Evolutionary conservation across 805 yeast genomes (phyloP).

Genomic region (Ogataea pini): DNA sequence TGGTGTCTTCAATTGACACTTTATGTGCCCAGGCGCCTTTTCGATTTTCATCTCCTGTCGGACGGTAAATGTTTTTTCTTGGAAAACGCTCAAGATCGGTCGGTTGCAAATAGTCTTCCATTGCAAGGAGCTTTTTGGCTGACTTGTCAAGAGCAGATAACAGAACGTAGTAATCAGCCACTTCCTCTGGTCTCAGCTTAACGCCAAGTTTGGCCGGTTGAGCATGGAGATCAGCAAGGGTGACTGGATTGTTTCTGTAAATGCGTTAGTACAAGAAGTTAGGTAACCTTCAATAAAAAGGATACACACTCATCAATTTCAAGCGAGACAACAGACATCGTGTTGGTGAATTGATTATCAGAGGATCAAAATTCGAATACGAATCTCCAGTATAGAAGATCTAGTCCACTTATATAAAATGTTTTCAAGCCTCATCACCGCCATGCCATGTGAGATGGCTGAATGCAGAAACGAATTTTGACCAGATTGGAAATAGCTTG

Average conservation of each 20-base stretch:
- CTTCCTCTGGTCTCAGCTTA: slow-evolving; percentile 23
- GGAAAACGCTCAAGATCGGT: slow-evolving; percentile 37
- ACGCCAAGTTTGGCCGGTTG: slow-evolving; percentile 31
- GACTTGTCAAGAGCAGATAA: slow-evolving; percentile 33
- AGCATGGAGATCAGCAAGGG: slow-evolving; percentile 24
- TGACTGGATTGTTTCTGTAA: slow-evolving; percentile 29
- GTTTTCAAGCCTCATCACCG: not conserved
- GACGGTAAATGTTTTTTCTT: slow-evolving; percentile 31
- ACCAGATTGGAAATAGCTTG: not conserved
- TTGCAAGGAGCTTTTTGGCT: slow-evolving; percentile 27
- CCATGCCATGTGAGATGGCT: slow-evolving; percentile 5
- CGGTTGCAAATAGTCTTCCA: slow-evolving; percentile 35
- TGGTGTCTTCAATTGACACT: slow-evolving; percentile 30
- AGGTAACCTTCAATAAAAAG: not conserved
- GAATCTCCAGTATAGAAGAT: not conserved
- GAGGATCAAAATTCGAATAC: too few species aligned
- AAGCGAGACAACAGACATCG: slow-evolving; percentile 24
- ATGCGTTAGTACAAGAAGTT: not conserved
- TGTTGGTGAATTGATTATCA: not conserved
- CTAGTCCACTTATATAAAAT: slow-evolving; percentile 1
- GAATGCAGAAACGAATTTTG: not conserved
- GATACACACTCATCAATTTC: slow-evolving; percentile 21
- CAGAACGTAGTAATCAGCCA: slow-evolving; percentile 29
- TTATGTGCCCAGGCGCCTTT: slow-evolving; percentile 37
- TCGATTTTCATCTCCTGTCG: slow-evolving; percentile 25